Conservation (phyloP, 2,329 filamentous ascomycete genomes). For the Colletotrichum tabaci region DNA sequence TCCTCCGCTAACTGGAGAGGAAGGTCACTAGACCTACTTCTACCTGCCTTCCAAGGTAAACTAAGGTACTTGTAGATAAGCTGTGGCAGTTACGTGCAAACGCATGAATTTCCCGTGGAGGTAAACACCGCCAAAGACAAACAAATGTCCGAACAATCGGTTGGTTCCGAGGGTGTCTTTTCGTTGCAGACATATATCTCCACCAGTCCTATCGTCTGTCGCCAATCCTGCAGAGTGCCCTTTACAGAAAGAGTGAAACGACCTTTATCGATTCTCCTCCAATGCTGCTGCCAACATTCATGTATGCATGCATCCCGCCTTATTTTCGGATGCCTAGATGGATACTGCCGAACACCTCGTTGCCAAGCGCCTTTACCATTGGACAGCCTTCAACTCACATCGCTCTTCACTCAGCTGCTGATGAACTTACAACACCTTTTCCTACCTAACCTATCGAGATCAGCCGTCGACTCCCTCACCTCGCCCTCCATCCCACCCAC, state of each 20-base stretch:
- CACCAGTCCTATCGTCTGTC: neutral
- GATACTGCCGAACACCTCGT: conserved; percentile 13
- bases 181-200: conserved; percentile 12
- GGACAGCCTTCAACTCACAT: neutral
- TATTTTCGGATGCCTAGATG: conserved; percentile 12
- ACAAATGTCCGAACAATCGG: conserved; percentile 6
- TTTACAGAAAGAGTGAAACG: conserved; percentile 8
- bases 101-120: conserved; percentile 17
- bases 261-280: neutral
- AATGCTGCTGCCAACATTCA: conserved; percentile 1
- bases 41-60: neutral
- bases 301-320: neutral
- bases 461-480: neutral
- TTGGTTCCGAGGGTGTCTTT: neutral
- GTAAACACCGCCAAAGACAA: conserved; percentile 1
- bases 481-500: neutral
- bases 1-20: conserved; percentile 1
- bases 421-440: too few species aligned
- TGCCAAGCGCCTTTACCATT: conserved; percentile 1
- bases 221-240: conserved; percentile 6
- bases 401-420: neutral
- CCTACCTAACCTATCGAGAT: too few species aligned
- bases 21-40: neutral
- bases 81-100: conserved; percentile 1
- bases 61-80: neutral